A percentile compares a stretch with the other conserved stretches of the same genome.
phyloP scores from a whole-genome alignment of 1,284 basidiomycete species.

The Tremellales sp. region DNA sequence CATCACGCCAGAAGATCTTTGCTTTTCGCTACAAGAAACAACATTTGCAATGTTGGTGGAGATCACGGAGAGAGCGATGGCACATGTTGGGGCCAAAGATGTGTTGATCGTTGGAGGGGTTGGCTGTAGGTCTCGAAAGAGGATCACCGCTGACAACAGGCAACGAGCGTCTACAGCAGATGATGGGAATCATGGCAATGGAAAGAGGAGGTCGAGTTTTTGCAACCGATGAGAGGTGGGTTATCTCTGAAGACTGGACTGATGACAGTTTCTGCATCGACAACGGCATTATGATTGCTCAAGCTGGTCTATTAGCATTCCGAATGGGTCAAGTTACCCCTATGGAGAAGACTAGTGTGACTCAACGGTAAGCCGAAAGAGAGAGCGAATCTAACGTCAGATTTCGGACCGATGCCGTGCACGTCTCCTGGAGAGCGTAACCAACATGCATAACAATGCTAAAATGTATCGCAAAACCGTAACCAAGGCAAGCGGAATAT shows the following conservation, averaged over 20 bases:
- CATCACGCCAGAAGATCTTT: slow-evolving; percentile 90
- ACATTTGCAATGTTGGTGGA: slow-evolving; percentile 99
- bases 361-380: slow-evolving; percentile 64
- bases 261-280: slow-evolving; percentile 87
- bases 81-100: slow-evolving; percentile 92
- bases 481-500: not conserved
- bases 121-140: slow-evolving; percentile 66
- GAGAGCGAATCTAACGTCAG: slow-evolving; percentile 48
- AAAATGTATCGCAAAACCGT: not conserved
- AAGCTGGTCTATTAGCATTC: slow-evolving; percentile 87
- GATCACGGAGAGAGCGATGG: slow-evolving; percentile 98
- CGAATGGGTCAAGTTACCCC: slow-evolving; percentile 87
- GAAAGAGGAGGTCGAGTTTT: slow-evolving; percentile 89
- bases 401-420: slow-evolving; percentile 86
- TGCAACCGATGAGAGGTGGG: slow-evolving; percentile 90
- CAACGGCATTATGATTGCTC: slow-evolving; percentile 99
- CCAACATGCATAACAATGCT: not conserved
- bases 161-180: slow-evolving; percentile 88
- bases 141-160: slow-evolving; percentile 52
- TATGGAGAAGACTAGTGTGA: slow-evolving; percentile 75
- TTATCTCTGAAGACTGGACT: too few species aligned
- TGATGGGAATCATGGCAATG: slow-evolving; percentile 97
- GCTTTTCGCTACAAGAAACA: slow-evolving; percentile 95
- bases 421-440: slow-evolving; percentile 71
- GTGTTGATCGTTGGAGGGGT: slow-evolving; percentile 98